Percentiles rank a stretch among this genome's conserved stretches.
Evolutionary conservation across 1,284 basidiomycete genomes (phyloP).

Genomic region (Golubevia pallescens): DNA sequence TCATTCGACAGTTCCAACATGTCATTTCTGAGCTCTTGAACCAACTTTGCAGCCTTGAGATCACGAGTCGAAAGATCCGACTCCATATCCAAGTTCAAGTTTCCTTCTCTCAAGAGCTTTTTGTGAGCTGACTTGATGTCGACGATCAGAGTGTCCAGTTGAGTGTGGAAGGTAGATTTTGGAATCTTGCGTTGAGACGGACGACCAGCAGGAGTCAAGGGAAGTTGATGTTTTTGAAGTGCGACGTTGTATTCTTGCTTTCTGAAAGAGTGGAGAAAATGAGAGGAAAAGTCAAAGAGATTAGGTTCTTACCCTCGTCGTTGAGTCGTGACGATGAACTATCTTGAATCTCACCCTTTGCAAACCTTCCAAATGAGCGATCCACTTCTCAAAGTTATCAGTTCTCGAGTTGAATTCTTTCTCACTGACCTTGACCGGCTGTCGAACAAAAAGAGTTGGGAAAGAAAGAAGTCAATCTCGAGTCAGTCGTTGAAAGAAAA

Average conservation of each 20-base stretch:
- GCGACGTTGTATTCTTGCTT: neutral
- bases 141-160: neutral
- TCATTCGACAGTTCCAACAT: no score
- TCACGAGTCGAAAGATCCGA: neutral
- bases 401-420: no score
- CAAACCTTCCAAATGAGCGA: neutral
- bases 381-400: no score
- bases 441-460: neutral
- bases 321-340: no score
- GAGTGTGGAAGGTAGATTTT: neutral
- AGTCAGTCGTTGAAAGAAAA: neutral
- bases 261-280: neutral
- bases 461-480: neutral
- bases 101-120: neutral
- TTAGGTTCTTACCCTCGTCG: no score
- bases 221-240: neutral
- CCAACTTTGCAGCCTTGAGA: neutral
- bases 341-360: neutral
- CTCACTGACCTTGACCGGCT: no score
- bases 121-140: neutral
- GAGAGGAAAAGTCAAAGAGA: neutral
- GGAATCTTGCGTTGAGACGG: neutral
- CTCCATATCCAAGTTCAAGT: neutral
- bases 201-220: neutral
- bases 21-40: neutral